phyloP scores from a whole-genome alignment of 2,329 filamentous ascomycete species.

The Arthrobotrys sinensis region DNA sequence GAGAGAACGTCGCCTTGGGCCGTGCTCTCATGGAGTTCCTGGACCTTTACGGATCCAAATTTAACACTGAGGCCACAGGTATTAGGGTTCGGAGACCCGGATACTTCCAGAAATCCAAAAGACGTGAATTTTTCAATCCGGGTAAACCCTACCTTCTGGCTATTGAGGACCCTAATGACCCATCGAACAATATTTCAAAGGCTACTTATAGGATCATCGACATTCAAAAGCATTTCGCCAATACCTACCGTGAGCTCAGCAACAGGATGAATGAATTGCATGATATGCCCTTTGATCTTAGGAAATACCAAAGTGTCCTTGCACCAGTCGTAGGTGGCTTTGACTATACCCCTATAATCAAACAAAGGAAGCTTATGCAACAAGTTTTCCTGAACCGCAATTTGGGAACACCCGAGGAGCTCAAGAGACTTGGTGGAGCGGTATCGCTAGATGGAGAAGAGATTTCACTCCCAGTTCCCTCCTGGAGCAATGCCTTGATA shows the following conservation, averaged over 20 bases:
- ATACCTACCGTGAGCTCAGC: slow-evolving; percentile 75
- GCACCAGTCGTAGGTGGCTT: slow-evolving; percentile 77
- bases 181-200: slow-evolving; percentile 88
- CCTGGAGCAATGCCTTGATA: slow-evolving; percentile 1
- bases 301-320: slow-evolving; percentile 74
- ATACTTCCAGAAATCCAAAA: slow-evolving; percentile 81
- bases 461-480: background rate
- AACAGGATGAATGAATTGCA: slow-evolving; percentile 73
- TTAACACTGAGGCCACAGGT: slow-evolving; percentile 79
- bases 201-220: slow-evolving; percentile 80
- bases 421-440: slow-evolving; percentile 32
- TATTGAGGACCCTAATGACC: slow-evolving; percentile 92
- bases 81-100: slow-evolving; percentile 81
- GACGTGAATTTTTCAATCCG: slow-evolving; percentile 48
- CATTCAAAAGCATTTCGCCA: slow-evolving; percentile 79
- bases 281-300: slow-evolving; percentile 64
- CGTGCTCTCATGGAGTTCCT: slow-evolving; percentile 89
- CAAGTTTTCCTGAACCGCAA: slow-evolving; percentile 52
- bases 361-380: slow-evolving; percentile 73
- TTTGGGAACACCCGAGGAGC: slow-evolving; percentile 55
- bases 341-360: slow-evolving; percentile 81
- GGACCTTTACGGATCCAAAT: slow-evolving; percentile 86
- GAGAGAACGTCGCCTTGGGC: slow-evolving; percentile 77
- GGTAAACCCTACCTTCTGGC: slow-evolving; percentile 71
- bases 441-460: slow-evolving; percentile 13